Percentiles rank a stretch among this genome's conserved stretches.
phyloP scores from a whole-genome alignment of 2,329 filamentous ascomycete species.

The Beauveria scarabaeidicola region DNA sequence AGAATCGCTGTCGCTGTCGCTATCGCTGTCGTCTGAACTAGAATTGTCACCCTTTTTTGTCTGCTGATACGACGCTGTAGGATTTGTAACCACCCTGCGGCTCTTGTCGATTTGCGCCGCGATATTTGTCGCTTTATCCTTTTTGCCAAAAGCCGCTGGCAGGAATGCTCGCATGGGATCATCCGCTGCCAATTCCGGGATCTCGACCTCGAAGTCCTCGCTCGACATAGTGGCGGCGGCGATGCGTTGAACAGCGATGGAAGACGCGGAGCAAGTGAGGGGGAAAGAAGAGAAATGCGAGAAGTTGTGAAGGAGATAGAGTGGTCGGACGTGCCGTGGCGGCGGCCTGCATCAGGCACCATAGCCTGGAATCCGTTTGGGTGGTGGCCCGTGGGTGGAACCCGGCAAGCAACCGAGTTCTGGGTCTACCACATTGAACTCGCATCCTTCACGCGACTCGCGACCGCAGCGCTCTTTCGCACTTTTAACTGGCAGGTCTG shows the following conservation, averaged over 20 bases:
- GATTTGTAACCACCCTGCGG: conserved; percentile 43
- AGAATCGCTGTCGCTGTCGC: conserved; percentile 45
- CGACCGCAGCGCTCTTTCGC: background rate
- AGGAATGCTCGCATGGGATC: conserved; percentile 70
- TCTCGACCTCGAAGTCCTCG: conserved; percentile 50
- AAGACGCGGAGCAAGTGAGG: background rate
- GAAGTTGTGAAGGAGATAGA: background rate
- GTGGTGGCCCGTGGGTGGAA: conserved; percentile 7
- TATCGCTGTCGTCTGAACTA: conserved; percentile 31
- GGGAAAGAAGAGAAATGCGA: background rate
- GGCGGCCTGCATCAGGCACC: background rate
- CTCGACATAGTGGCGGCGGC: conserved; percentile 41
- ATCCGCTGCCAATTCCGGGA: conserved; percentile 46
- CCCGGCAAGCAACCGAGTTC: background rate
- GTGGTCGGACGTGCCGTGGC: background rate
- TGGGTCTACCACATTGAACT: background rate
- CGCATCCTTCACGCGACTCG: background rate
- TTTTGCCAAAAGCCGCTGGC: conserved; percentile 79
- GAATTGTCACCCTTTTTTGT: conserved; percentile 33
- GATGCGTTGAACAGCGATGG: background rate
- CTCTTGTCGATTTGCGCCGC: conserved; percentile 73
- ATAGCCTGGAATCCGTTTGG: conserved; percentile 3
- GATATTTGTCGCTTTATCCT: conserved; percentile 63
- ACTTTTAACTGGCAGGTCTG: background rate
- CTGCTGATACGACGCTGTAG: conserved; percentile 11